Base-by-base conservation (phyloP, 169 alveolate species). In the Perkinsus marinus region DNA sequence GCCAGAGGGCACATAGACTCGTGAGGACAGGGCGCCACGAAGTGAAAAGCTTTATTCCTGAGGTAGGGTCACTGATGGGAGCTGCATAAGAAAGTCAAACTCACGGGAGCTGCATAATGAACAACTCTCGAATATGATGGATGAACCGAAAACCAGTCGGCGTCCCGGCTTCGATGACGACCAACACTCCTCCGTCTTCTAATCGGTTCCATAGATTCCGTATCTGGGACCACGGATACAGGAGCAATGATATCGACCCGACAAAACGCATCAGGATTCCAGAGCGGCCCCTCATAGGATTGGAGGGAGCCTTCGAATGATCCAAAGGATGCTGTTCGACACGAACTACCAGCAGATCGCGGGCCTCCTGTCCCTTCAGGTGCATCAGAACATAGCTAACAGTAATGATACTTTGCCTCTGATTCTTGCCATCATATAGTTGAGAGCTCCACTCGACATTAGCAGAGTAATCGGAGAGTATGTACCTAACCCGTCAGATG, bases 61-160 rank as follows among this genome's bases (percentile, higher is more conserved):
- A 36, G 39, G 34, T 26, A 6, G 38, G 19, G 89, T 10, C 90
- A 90, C 0, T 17, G 3, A n/a, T 7, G 43, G 39, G 37, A 91
- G 92, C 92, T 92, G 93, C 5, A 92, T n/a, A 68, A 37, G 57
- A 91, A 7, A 89, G 39, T 79, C 68, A 38, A 39, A 91, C 0
- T 98, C 98, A 94, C 68, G 94, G 94, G 89, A 97, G 95, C 90
- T 95, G 97, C 43, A 93, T 90, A 90, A 97, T 97, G 92, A 97
- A 96, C 91, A 97, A 43, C 92, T 97, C 98, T 36, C 98, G 92
- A 13, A 96, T 93, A 69, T 96, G 92, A 91, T 95, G 98, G 43
- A 97, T 92, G 92, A 96, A 94, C 39, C 98, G 97, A 92, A 96
- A 96, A 30, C 98, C 98, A 0, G 98, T 96, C 0, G 98, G 98